Conservation (phyloP, 495 filamentous ascomycete genomes). For the Neurospora sp. region DNA sequence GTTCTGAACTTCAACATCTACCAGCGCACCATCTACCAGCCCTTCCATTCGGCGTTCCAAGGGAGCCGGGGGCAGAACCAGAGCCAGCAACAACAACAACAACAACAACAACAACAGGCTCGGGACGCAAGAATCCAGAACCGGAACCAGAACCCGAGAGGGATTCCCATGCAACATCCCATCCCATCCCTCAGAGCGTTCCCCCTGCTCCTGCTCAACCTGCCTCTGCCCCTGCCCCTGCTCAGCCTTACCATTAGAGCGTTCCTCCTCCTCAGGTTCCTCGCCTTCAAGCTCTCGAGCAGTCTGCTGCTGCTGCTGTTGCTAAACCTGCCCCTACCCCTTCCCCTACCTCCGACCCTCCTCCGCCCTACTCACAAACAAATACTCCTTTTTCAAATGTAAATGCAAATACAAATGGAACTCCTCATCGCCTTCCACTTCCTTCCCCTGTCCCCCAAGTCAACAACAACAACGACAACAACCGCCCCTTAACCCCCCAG, state of each 20-base stretch:
- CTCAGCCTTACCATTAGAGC: background rate
- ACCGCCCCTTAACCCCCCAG: background rate
- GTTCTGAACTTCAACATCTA: background rate
- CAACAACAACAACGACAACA: background rate
- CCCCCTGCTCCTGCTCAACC: background rate
- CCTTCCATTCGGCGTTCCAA: background rate
- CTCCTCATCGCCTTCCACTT: background rate
- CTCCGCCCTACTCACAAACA: background rate
- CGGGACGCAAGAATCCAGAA: background rate
- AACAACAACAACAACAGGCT: background rate
- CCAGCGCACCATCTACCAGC: background rate
- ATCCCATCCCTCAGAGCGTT: too few species aligned
- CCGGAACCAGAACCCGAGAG: too few species aligned
- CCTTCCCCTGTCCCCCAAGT: background rate
- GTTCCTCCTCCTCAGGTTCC: background rate
- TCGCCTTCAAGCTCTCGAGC: background rate
- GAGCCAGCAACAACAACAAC: too few species aligned
- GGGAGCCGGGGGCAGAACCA: too few species aligned
- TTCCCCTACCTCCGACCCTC: background rate
- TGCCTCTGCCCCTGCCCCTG: too few species aligned
- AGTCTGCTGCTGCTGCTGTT: background rate
- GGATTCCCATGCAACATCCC: too few species aligned
- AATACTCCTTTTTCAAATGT: background rate
- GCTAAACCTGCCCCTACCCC: background rate
- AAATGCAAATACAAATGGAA: background rate